These are phyloP conservation scores for Ramichloridium luteum DNA, from an alignment of 2,329 filamentous ascomycete genomes.

Conservation along the genomic window DNA sequence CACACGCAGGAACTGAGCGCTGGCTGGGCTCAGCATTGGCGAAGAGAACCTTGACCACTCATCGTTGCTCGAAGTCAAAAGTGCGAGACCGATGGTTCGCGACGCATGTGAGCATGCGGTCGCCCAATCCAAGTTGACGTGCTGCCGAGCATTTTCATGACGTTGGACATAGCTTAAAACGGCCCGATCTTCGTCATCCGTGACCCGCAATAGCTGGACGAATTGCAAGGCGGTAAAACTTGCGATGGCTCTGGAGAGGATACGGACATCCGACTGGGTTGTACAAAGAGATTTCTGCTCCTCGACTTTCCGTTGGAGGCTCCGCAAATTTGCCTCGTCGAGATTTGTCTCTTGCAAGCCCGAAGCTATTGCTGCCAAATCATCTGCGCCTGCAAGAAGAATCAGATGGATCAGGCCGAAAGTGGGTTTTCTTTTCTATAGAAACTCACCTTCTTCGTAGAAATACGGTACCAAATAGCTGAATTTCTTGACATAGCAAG, in stretches of 20 bases:
- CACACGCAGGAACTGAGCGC: slow-evolving; percentile 40
- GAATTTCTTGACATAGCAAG: slow-evolving; percentile 45
- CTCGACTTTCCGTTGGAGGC: slow-evolving; percentile 33
- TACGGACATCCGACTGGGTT: slow-evolving; percentile 38
- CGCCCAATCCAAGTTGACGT: slow-evolving; percentile 47
- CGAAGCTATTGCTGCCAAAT: no score
- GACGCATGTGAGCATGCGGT: slow-evolving; percentile 51
- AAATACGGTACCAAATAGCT: slow-evolving; percentile 50
- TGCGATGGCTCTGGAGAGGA: slow-evolving; percentile 43
- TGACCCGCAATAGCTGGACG: slow-evolving; percentile 50
- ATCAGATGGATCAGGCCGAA: no score
- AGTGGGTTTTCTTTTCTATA: no score
- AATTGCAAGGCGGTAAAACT: slow-evolving; percentile 51
- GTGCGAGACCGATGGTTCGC: slow-evolving; percentile 44
- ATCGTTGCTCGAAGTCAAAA: slow-evolving; percentile 42
- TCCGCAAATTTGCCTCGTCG: slow-evolving; percentile 12
- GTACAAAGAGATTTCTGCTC: slow-evolving; percentile 42
- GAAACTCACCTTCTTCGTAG: slow-evolving; percentile 40
- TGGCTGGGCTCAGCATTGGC: slow-evolving; percentile 50
- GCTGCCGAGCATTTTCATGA: slow-evolving; percentile 31
- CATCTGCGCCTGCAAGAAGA: slow-evolving; percentile 3
- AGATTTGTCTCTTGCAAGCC: slow-evolving; percentile 1
- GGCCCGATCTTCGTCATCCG: slow-evolving; percentile 46
- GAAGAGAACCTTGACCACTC: slow-evolving; percentile 49
- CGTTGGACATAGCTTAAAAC: slow-evolving; percentile 40